Conservation (phyloP, 768 basidiomycete genomes). For the Inosperma sp. region DNA sequence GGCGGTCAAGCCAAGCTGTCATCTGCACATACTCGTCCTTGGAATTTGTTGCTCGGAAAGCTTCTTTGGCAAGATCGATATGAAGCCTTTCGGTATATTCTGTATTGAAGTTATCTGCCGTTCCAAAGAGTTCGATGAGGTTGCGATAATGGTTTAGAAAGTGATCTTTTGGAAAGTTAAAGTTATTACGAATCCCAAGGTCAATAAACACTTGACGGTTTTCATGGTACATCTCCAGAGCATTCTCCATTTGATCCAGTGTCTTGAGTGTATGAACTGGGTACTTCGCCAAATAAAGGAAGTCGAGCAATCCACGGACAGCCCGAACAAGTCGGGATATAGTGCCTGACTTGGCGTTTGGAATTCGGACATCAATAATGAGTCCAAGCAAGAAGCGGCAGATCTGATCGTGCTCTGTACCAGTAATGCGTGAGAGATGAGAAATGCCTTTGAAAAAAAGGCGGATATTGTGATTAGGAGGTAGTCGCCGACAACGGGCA, state of each 20-base stretch:
- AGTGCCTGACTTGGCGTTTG: background rate
- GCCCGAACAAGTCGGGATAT: background rate
- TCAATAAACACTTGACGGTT: slow-evolving; percentile 28
- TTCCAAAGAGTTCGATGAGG: too few species aligned
- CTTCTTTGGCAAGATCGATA: too few species aligned
- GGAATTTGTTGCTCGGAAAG: too few species aligned
- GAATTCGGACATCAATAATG: background rate
- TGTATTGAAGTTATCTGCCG: slow-evolving; percentile 29
- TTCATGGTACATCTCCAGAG: slow-evolving; percentile 25
- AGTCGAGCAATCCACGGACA: too few species aligned
- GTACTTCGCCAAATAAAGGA: slow-evolving; percentile 26
- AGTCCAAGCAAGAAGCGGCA: too few species aligned
- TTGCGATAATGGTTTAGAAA: slow-evolving; percentile 22
- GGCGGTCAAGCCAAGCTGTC: slow-evolving; percentile 27
- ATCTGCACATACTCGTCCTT: slow-evolving; percentile 31
- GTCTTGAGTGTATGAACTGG: slow-evolving; percentile 23
- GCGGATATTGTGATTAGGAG: too few species aligned
- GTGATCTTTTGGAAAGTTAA: too few species aligned
- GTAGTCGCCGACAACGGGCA: too few species aligned
- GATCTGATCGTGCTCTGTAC: too few species aligned
- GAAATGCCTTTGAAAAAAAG: too few species aligned
- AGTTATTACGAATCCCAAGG: slow-evolving; percentile 18
- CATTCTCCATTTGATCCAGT: slow-evolving; percentile 21
- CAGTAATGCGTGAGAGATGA: too few species aligned
- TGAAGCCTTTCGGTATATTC: slow-evolving; percentile 29